Evolutionary conservation across 2,329 filamentous ascomycete genomes (phyloP), one percentile per base, ranked within the genome.

Genomic region (Diaporthe capsici): DNA sequence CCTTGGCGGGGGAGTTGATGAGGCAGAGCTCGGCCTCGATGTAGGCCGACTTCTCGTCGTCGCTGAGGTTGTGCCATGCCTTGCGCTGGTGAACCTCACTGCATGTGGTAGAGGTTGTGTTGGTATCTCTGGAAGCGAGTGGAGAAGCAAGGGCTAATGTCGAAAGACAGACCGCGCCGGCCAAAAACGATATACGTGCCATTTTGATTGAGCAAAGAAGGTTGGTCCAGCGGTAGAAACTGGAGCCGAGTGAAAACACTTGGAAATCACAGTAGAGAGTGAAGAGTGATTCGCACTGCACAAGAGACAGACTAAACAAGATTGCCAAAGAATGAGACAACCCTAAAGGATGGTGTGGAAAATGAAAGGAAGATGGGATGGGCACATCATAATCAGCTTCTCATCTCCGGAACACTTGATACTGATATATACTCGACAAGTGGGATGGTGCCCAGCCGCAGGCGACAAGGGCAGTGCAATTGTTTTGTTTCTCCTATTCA

Each of bases 1-100:
- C 77, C 67, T 73, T 79, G 2, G 80, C 76, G 2, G 80, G 79
- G 1, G 61, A n/a, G 9, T 77, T 77, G 79, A 83, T 83, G 10
- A 84, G 72, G 74, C 82, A 84, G 3, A 81, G 74, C 73, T 83
- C 82, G 1, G 79, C 82, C 13, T 82, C 73, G 74, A 84, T 74
- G 63, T 84, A 83, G 25, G 70, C 75, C 20, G 74, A 65, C 73
- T 81, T 82, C 76, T 84, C 81, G 25, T 31, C 67, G 37, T 75
- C 65, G 34, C 51, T 71, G n/a, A 75, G 55, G 39, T 60, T 75
- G 73, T 75, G 67, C 72, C 72, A 74, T 70, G 72, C 72, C 63
- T 74, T 74, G 25, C 72, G 72, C 63, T 74, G 72, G 49, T 65
- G 55, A 9, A 70, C 49, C n/a, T 37, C 44, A 13, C 42, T 71